phyloP scores from a whole-genome alignment of 148 eudicot species.

The Limonium bicolor region DNA sequence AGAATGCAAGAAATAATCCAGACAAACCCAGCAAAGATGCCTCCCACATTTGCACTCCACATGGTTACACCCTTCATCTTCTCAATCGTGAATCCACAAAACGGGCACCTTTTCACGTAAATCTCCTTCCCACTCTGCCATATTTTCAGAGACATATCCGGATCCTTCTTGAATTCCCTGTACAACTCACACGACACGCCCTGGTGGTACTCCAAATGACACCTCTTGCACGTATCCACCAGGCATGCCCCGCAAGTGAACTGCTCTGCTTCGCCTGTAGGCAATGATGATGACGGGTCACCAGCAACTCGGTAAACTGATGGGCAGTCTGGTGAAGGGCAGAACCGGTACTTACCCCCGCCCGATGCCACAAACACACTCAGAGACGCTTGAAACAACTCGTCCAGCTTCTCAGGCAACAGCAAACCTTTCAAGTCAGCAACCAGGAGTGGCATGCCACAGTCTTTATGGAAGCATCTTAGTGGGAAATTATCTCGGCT shows the following conservation, averaged over 20 bases:
- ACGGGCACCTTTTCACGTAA: conserved; percentile 62
- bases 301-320: conserved; percentile 47
- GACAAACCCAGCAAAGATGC: conserved; percentile 90
- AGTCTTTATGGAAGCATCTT: conserved; percentile 37
- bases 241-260: conserved; percentile 80
- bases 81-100: conserved; percentile 68
- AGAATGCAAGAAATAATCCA: conserved; percentile 33
- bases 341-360: conserved; percentile 46
- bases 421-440: conserved; percentile 44
- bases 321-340: conserved; percentile 97
- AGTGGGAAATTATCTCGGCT: conserved; percentile 64
- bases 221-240: conserved; percentile 61
- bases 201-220: conserved; percentile 77
- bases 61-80: conserved; percentile 92
- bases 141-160: conserved; percentile 59
- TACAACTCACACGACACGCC: conserved; percentile 70
- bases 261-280: conserved; percentile 19
- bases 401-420: conserved; percentile 50
- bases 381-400: conserved; percentile 69
- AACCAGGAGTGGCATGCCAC: conserved; percentile 39
- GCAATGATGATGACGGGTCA: too few relatives aligned
- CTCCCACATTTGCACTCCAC: conserved; percentile 70
- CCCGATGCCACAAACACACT: conserved; percentile 57
- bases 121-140: conserved; percentile 77
- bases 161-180: conserved; percentile 62